Evolutionary conservation across 805 yeast species (phyloP), one percentile per base, ranked within the genome.

Genomic region (Starmerella gropengiesseri): DNA sequence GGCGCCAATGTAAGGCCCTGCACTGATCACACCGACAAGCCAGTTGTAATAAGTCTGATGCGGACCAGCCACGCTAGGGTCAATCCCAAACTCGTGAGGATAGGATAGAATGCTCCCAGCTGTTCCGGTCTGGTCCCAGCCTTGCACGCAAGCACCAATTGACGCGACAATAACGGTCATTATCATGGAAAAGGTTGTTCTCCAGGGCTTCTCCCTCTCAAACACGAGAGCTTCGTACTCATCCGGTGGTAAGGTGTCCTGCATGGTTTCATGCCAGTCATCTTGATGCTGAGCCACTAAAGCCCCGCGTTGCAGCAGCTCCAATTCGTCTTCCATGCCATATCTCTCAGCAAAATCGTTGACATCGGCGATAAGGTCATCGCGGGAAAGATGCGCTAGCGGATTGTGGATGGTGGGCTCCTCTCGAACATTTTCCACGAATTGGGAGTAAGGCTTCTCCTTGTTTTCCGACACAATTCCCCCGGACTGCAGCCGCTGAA

Each of bases 101-200:
- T 67, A 75, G 48, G 69, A 72, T 17, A 77, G 57, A 35, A 70
- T 73, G 20, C 84, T 84, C 26, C 84, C 85, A 48, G 78, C 77
- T 44, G 75, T 64, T 11, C 77, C 83, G 5, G 81, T 70, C 56
- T 78, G 81, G 58, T 78, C 85, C 81, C 76, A 76, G 38, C 85
- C 85, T 56, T 77, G 81, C 3, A 79, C 77, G 3, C 81, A 80
- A 16, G 75, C 74, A 39, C 81, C 76, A 67, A 78, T 64, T 2
- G 83, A 77, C 33, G 80, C 75, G 54, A 75, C 61, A 7, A 77
- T 69, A 59, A 74, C 70, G 16, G 73, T 69, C 60, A 65, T 53
- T 53, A 71, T 65, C 58, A 68, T 58, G 8, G 52, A 27, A 16
- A 62, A 46, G 28, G 41, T 40, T 5, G 65, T 63, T 37, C 55